Base-by-base conservation (phyloP, 352 stramenopile genomes). In the Globisporangium sylvaticum region DNA sequence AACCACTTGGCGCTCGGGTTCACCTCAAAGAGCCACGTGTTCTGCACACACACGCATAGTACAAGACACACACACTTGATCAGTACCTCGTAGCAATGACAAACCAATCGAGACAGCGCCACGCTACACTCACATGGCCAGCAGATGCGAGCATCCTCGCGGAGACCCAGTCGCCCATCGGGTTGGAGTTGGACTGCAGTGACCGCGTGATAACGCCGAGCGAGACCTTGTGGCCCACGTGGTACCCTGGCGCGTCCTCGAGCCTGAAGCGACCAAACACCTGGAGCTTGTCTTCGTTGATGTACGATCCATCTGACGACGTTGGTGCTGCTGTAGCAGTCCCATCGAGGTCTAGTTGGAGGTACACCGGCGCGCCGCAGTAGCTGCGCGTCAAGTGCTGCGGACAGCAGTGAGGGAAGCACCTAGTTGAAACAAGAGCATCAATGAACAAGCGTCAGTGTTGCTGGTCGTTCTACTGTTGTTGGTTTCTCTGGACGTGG, bases 21-120 rank as follows among this genome's bases (percentile, higher is more conserved):
- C 34, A 64, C 44, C 24, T 64, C 58, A 44, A 64, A 64, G 18
- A 64, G 37, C 58, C 58, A 64, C 31, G 58, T 18, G 25, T 64
- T 64, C n/a, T n/a, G n/a, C n/a, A n/a, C n/a, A n/a, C n/a, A n/a
- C n/a, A n/a, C n/a, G n/a, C n/a, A n/a, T n/a, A n/a, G n/a, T n/a
- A n/a, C n/a, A n/a, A n/a, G n/a, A n/a, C n/a, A n/a, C n/a, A n/a
- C n/a, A 34, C 53, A 63, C 5, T 20, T 6, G 4, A 48, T 48
- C 20, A 29, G 8, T 9, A 12, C 4, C 4, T 31, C 2, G 54
- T 22, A 46, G 20, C 37, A 53, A 9, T 34, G 34, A n/a, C 25
- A 52, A 48, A 31, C 6, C n/a, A 31, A 31, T 10, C 5, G 10
- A n/a, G 10, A 50, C 31, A 31, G 24, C 27, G 4, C 27, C 4